Base-by-base conservation (phyloP, 139 green algal genomes). In the Pleodorina starrii region DNA sequence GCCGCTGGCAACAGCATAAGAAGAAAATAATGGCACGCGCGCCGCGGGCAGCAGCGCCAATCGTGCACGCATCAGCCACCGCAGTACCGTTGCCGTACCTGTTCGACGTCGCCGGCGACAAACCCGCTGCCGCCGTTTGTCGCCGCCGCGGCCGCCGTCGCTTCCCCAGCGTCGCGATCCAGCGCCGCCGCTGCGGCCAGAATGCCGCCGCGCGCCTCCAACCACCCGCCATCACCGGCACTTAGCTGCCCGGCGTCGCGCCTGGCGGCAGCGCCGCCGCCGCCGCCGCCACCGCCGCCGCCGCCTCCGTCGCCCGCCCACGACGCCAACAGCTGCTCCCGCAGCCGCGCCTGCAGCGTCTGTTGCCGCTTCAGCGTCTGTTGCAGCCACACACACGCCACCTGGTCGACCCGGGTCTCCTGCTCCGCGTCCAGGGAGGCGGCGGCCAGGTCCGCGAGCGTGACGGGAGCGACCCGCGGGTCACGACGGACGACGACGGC, bases 381-480 rank as follows among this genome's bases (percentile, higher is more conserved):
- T 5, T 82, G n/a, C 44, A 82, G 44, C 74, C 74, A 82, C 27
- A 82, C 74, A 6, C 35, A 44, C 1, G 19, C 21, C 36, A 85
- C 21, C 54, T 85, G 77, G 77, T 85, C 77, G 14, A 85, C 32
- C 32, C 60, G 77, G 16, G 50, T 14, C 9, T 85, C 77, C 17
- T 50, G 77, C 50, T 85, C 77, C 25, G 36, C 21, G 36, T 72
- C 36, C 0, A 29, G 36, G 5, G 51, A 85, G 29, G 36, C 77
- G 5, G 77, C 51, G 46, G 51, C 51, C 54, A 85, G 51, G 29
- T 38, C 77, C 1, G 51, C 51, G 7, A 85, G 50, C 19, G 76
- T 63, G 76, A 10, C 76, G 76, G 44, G n/a, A 1, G 72, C 72
- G 72, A 54, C 23, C 72, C 72, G 69, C 35, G 63, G 63, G 68